These are phyloP conservation scores for Pestalotiopsis sp. DNA, from an alignment of 2,329 filamentous ascomycete species.

Conservation along the genomic window DNA sequence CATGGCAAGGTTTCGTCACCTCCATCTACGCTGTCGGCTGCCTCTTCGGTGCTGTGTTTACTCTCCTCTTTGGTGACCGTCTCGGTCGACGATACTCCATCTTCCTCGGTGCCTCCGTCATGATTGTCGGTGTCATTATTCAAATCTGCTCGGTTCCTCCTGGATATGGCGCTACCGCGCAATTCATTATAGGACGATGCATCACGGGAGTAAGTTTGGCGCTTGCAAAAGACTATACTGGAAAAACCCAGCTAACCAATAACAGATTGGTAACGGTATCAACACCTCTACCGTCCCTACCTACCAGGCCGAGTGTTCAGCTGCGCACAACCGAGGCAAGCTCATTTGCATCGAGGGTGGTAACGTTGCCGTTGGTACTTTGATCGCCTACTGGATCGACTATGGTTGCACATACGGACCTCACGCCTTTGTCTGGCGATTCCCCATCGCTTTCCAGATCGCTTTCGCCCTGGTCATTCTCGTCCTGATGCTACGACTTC, in stretches of 20 bases:
- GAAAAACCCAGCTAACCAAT: not conserved
- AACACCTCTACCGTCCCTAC: constrained; percentile 41
- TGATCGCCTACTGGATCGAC: constrained; percentile 44
- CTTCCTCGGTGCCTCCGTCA: constrained; percentile 50
- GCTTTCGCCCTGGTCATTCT: constrained; percentile 44
- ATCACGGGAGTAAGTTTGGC: constrained; percentile 44
- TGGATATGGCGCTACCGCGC: constrained; percentile 43
- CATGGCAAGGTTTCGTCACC: constrained; percentile 37
- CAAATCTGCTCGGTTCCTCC: constrained; percentile 50
- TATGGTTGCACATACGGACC: constrained; percentile 37
- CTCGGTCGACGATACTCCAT: constrained; percentile 57
- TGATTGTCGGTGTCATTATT: constrained; percentile 56
- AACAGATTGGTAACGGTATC: constrained; percentile 43
- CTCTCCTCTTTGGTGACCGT: constrained; percentile 47
- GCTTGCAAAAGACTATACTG: not conserved
- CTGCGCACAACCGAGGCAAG: constrained; percentile 57
- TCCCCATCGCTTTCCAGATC: constrained; percentile 41
- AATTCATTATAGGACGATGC: constrained; percentile 49
- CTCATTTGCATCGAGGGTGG: constrained; percentile 58
- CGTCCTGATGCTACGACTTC: constrained; percentile 40
- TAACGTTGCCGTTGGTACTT: constrained; percentile 41
- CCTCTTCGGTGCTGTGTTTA: constrained; percentile 39
- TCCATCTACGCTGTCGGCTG: constrained; percentile 44
- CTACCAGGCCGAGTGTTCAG: constrained; percentile 35
- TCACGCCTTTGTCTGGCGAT: constrained; percentile 35